Percentiles rank a stretch among this genome's conserved stretches.
Conservation (phyloP, 768 basidiomycete species). For the Trichaptum fuscoviolaceum region DNA sequence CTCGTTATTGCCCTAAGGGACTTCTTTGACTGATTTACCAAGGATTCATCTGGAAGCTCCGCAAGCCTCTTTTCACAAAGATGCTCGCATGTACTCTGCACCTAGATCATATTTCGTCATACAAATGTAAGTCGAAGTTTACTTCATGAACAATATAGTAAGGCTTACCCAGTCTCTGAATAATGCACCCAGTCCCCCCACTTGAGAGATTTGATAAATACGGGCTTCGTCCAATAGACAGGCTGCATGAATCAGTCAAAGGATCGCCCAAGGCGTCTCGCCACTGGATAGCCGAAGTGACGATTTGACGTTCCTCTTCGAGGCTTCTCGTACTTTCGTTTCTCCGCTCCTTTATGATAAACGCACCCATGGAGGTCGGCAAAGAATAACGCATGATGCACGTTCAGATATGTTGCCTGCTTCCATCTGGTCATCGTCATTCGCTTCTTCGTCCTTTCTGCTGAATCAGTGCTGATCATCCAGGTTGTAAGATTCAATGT, state of each 20-base stretch:
- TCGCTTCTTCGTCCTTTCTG: constrained; percentile 21
- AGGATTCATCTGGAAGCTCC: constrained; percentile 19
- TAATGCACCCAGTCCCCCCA: constrained; percentile 22
- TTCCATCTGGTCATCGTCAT: constrained; percentile 19
- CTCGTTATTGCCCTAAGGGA: constrained; percentile 20
- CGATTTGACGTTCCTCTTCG: constrained; percentile 20
- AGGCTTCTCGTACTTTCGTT: constrained; percentile 15
- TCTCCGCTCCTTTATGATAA: constrained; percentile 15
- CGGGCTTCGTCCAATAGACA: constrained; percentile 18
- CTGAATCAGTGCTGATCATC: constrained; percentile 24
- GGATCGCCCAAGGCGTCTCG: constrained; percentile 21
- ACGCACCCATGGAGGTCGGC: constrained; percentile 23
- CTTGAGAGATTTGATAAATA: constrained; percentile 19
- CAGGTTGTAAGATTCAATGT: constrained; percentile 22
- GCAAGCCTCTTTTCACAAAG: constrained; percentile 16
- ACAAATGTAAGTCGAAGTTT: background rate
- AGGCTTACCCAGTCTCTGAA: constrained; percentile 23
- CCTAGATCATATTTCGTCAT: constrained; percentile 11
- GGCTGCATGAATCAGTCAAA: constrained; percentile 24
- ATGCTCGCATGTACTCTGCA: constrained; percentile 17
- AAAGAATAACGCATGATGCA: constrained; percentile 20
- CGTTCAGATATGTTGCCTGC: constrained; percentile 15
- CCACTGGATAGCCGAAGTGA: constrained; percentile 15
- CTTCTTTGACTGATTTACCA: constrained; percentile 20
- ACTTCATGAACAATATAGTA: background rate